Conservation (phyloP, 768 basidiomycete species). For the Tricholoma saponaceum region DNA sequence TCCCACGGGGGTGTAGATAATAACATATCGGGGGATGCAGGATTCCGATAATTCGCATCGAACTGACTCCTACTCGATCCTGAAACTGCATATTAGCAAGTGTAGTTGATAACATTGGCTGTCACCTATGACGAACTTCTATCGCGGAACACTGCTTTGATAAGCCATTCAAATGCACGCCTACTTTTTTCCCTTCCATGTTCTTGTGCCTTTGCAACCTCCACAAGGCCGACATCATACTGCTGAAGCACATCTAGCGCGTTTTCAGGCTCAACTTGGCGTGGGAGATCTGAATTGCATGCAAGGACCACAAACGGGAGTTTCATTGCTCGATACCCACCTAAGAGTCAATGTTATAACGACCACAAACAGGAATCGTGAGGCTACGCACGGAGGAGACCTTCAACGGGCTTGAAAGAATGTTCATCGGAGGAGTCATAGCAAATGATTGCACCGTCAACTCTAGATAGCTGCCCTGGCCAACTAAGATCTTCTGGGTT, state of each 20-base stretch:
- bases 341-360: constrained; percentile 31
- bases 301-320: constrained; percentile 74
- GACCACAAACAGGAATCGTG: background rate
- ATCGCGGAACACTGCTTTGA: constrained; percentile 58
- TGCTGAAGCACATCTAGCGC: constrained; percentile 47
- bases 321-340: constrained; percentile 50
- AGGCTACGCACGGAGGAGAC: constrained; percentile 61
- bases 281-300: constrained; percentile 77
- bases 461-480: constrained; percentile 51
- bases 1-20: constrained; percentile 54
- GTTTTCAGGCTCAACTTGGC: constrained; percentile 51
- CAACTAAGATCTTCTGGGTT: constrained; percentile 18
- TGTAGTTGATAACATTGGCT: background rate
- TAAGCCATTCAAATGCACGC: constrained; percentile 67
- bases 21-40: constrained; percentile 65
- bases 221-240: constrained; percentile 77
- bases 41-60: constrained; percentile 55
- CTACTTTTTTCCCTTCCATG: constrained; percentile 70
- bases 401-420: constrained; percentile 65
- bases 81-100: constrained; percentile 10
- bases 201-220: constrained; percentile 56
- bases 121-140: constrained; percentile 30
- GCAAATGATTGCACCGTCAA: constrained; percentile 83
- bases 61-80: constrained; percentile 25
- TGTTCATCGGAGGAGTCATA: constrained; percentile 66